Percentiles rank a stretch among this genome's conserved stretches.
Evolutionary conservation across 371 early-diverging fungal species (phyloP).

Genomic region (Mortierella sp.): DNA sequence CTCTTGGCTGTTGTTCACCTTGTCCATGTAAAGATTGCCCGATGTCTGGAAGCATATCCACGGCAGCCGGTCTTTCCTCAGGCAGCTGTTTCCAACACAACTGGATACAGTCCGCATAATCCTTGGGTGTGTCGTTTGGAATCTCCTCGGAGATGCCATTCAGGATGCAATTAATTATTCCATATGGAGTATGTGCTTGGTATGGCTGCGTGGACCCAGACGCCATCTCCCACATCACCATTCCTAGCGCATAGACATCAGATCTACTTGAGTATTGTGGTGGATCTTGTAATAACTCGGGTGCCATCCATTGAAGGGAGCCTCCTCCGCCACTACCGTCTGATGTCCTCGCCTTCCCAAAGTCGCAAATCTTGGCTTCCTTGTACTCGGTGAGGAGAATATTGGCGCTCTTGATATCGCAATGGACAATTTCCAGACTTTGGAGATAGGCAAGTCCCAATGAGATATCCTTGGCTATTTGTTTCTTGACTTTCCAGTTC

Average conservation of each 20-base stretch:
- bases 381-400: slow-evolving; percentile 8
- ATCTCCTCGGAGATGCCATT: slow-evolving; percentile 9
- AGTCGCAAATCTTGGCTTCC: slow-evolving; percentile 19
- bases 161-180: slow-evolving; percentile 2
- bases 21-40: slow-evolving; percentile 65
- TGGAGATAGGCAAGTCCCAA: slow-evolving; percentile 19
- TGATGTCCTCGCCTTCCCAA: slow-evolving; percentile 7
- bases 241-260: slow-evolving; percentile 24
- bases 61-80: slow-evolving; percentile 11
- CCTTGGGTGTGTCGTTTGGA: slow-evolving; percentile 18
- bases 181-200: slow-evolving; percentile 10
- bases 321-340: slow-evolving; percentile 5
- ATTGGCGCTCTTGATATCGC: slow-evolving; percentile 34
- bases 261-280: slow-evolving; percentile 23
- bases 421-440: slow-evolving; percentile 9
- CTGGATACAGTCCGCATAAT: slow-evolving; percentile 5
- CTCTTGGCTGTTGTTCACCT: slow-evolving; percentile 71
- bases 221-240: slow-evolving; percentile 39
- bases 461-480: slow-evolving; percentile 13
- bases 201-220: slow-evolving; percentile 18
- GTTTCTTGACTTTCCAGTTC: slow-evolving; percentile 16
- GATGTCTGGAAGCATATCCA: slow-evolving; percentile 34
- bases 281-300: slow-evolving; percentile 12
- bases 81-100: slow-evolving; percentile 13
- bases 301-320: slow-evolving; percentile 26